Base-by-base conservation (phyloP, 192 early-diverging fungal species). In the Dissophora globulifera region DNA sequence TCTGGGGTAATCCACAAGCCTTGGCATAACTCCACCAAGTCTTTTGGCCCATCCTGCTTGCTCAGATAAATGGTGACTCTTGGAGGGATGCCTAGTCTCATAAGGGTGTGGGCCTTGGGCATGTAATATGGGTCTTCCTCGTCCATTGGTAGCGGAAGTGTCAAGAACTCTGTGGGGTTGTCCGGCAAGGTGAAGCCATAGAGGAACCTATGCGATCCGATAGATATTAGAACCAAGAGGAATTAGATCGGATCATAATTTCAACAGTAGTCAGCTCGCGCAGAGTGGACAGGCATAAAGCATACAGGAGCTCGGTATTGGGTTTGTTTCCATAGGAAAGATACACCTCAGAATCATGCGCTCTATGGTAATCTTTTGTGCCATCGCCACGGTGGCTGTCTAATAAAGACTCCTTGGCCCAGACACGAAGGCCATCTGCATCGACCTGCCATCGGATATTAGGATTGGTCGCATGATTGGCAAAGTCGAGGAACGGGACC, bases 401-500 rank as follows among this genome's bases (percentile, higher is more conserved):
- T 22, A 67, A 12, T 3, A 67, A 32, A 20, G 65, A 48, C 33
- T 57, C 46, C 9, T 50, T 49, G 11, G 43, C 62, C 58, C 62
- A 66, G 17, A 67, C 72, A 3, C 62, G 63, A 12, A 80, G 54
- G 13, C 80, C 79, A 50, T 83, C 64, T 42, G 40, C 2, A 13
- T 55, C 62, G 2, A 90, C 46, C 23, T 87, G 61, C 91, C 91
- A 93, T 0, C 86, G 79, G 15, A 89, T 78, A 27, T 82, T 83
- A 11, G 87, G 80, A 6, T 45, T 33, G 4, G 64, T 23, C 0
- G 87, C 81, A 68, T 93, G 91, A 58, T 93, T 93, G 26, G 88
- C 88, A 74, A 93, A 88, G 75, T 93, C 91, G 41, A 93, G 75
- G 16, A 87, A 83, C 11, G 91, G 91, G 9, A 91, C 83, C 69